Evolutionary conservation across 2,329 filamentous ascomycete species (phyloP).

Genomic region (Pseudocercospora fijiensis): DNA sequence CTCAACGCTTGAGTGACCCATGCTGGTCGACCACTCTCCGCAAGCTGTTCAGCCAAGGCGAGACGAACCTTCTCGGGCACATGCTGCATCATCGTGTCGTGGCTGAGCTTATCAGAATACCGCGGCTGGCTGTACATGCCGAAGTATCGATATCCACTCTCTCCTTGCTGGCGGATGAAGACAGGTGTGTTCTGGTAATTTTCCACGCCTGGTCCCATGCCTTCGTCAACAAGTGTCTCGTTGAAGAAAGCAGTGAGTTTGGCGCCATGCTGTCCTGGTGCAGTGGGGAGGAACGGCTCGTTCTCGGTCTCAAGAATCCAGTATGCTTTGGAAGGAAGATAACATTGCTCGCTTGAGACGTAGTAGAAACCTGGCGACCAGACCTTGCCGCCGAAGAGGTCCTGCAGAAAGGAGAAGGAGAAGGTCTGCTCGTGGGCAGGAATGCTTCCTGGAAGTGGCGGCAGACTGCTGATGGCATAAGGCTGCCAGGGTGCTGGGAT

Average conservation of each 20-base stretch:
- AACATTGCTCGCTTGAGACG: slow-evolving; percentile 28
- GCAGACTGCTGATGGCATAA: slow-evolving; percentile 38
- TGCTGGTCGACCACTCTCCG: slow-evolving; percentile 37
- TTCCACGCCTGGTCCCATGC: slow-evolving; percentile 20
- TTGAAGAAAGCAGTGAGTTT: slow-evolving; percentile 51
- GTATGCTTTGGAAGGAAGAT: slow-evolving; percentile 41
- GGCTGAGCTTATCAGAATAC: slow-evolving; percentile 47
- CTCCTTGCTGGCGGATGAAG: slow-evolving; percentile 38
- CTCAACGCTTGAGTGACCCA: slow-evolving; percentile 47
- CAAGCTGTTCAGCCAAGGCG: slow-evolving; percentile 44
- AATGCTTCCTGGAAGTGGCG: slow-evolving; percentile 18
- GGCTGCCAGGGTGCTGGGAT: slow-evolving; percentile 40
- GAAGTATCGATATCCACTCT: slow-evolving; percentile 43
- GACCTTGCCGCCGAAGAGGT: slow-evolving; percentile 39
- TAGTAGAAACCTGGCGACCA: slow-evolving; percentile 47
- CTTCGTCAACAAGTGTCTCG: slow-evolving; percentile 33
- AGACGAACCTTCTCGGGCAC: slow-evolving; percentile 40
- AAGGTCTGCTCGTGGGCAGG: slow-evolving; percentile 38
- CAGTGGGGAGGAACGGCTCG: slow-evolving; percentile 46
- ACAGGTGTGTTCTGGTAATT: slow-evolving; percentile 44
- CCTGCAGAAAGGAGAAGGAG: slow-evolving; percentile 40
- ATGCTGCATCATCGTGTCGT: slow-evolving; percentile 41
- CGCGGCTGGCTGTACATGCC: slow-evolving; percentile 49
- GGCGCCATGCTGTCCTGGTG: slow-evolving; percentile 46
- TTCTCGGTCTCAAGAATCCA: slow-evolving; percentile 41